Evolutionary conservation across 163 green algal genomes (phyloP).

Genomic region (Chloroidium sp.): DNA sequence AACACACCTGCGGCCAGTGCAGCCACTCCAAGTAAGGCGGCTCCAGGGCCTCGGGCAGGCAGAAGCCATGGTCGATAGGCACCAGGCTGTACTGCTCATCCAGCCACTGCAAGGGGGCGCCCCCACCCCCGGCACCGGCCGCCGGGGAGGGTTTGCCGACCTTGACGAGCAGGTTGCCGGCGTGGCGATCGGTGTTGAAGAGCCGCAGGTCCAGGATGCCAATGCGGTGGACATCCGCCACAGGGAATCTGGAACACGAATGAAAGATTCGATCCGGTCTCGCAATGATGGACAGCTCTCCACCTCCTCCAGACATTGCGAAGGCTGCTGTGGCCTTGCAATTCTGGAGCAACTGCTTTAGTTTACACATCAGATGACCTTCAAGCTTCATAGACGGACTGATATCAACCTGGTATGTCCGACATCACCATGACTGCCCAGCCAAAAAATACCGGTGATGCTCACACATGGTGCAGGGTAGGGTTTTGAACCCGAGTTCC

Average conservation of each 20-base stretch:
- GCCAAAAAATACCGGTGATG: too few relatives aligned
- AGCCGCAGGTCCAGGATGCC: constrained; percentile 92
- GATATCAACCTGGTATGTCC: too few relatives aligned
- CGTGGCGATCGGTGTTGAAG: constrained; percentile 95
- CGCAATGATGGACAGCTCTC: too few relatives aligned
- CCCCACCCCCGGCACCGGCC: not conserved
- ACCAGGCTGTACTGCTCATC: constrained; percentile 65
- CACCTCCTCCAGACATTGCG: not conserved
- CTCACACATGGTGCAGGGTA: too few relatives aligned
- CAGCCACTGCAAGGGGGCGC: constrained; percentile 17
- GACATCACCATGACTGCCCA: too few relatives aligned
- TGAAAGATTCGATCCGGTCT: too few relatives aligned
- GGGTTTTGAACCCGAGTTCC: too few relatives aligned
- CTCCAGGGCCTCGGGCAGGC: constrained; percentile 89
- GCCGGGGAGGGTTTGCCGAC: constrained; percentile 10
- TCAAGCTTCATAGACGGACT: too few relatives aligned
- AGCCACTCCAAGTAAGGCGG: constrained; percentile 97
- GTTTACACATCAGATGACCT: too few relatives aligned
- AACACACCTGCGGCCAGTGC: constrained; percentile 77
- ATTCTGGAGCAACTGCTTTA: too few relatives aligned
- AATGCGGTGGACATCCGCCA: constrained; percentile 84
- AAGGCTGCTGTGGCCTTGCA: not conserved
- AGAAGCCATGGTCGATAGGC: constrained; percentile 97
- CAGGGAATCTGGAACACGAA: constrained; percentile 6
- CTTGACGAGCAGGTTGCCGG: constrained; percentile 81